Base-by-base conservation (phyloP, 1,284 basidiomycete species). In the Leccinum colubrinum region DNA sequence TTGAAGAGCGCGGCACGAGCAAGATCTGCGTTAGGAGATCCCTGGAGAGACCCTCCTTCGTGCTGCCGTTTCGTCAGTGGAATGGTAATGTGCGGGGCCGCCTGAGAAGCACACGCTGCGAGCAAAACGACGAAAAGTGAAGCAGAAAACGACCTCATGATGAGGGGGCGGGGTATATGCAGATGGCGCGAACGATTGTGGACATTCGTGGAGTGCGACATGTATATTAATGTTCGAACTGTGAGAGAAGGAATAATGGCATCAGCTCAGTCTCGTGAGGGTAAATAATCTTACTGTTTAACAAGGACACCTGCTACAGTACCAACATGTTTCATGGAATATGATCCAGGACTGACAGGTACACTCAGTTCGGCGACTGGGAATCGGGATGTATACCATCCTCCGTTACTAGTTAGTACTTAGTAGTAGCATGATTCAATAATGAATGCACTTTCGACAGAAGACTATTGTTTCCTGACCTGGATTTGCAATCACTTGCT, bases 21-120 rank as follows among this genome's bases (percentile, higher is more conserved):
- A 61, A 64, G 71, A 48, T 67, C 64, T 20, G 53, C 53, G 11
- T 51, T 12, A 46, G 43, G 43, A 46, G 17, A 46, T 46, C 43
- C 43, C 3, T 46, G 43, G 43, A 20, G 43, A 46, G 11, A 20
- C 17, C 6, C 6, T 46, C 43, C 11, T 12, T 46, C 43, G 11
- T 46, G 17, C 17, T 46, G 43, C 11, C 43, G 43, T 46, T 17
- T 46, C 6, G 43, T 46, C 43, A 46, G 17, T 46, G 43, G 43
- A 12, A 46, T 46, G 43, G 43, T 46, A 46, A 46, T 6, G 43
- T 17, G 11, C 6, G 43, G 5, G 43, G 43, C 17, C 6, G 43
- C 43, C 17, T 46, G 43, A 46, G 17, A 46, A 46, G 6, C 11
- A 46, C 43, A 46, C 11, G 43, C 20, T 11, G 17, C 17, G 17